Percentiles rank a stretch among this genome's conserved stretches.
Conservation (phyloP, 2,329 filamentous ascomycete genomes). For the Apiospora phragmitis region DNA sequence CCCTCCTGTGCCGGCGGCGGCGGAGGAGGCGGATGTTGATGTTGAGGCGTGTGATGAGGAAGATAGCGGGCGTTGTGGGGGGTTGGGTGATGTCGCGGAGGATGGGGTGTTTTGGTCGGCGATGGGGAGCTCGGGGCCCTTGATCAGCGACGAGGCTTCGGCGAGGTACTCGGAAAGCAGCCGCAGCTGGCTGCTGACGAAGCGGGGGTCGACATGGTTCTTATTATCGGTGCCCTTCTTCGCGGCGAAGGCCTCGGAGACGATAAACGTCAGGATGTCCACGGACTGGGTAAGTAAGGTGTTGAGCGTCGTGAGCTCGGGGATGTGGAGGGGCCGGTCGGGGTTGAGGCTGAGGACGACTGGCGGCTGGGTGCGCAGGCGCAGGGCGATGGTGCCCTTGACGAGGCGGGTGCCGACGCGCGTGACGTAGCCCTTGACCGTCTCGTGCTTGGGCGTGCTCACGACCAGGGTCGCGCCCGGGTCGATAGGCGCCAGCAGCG, state of each 20-base stretch:
- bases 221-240: slow-evolving; percentile 38
- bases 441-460: slow-evolving; percentile 83
- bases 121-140: slow-evolving; percentile 53
- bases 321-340: slow-evolving; percentile 57
- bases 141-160: slow-evolving; percentile 52
- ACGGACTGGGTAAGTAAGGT: slow-evolving; percentile 80
- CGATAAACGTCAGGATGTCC: slow-evolving; percentile 77
- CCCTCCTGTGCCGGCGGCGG: slow-evolving; percentile 14
- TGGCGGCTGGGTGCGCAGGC: slow-evolving; percentile 66
- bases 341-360: slow-evolving; percentile 51
- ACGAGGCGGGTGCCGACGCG: slow-evolving; percentile 87
- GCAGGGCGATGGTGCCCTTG: slow-evolving; percentile 80
- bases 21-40: neutral
- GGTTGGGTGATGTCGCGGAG: slow-evolving; percentile 12
- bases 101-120: neutral
- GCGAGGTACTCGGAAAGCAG: slow-evolving; percentile 55
- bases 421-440: slow-evolving; percentile 89
- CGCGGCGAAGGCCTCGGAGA: slow-evolving; percentile 63
- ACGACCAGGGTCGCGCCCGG: slow-evolving; percentile 87
- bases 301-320: slow-evolving; percentile 70
- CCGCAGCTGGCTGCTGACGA: slow-evolving; percentile 56
- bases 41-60: slow-evolving; percentile 13
- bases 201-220: slow-evolving; percentile 50
- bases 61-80: slow-evolving; percentile 12
- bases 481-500: slow-evolving; percentile 80